Evolutionary conservation across 192 early-diverging fungal genomes (phyloP).

Genomic region (Powellomyces hirtus): DNA sequence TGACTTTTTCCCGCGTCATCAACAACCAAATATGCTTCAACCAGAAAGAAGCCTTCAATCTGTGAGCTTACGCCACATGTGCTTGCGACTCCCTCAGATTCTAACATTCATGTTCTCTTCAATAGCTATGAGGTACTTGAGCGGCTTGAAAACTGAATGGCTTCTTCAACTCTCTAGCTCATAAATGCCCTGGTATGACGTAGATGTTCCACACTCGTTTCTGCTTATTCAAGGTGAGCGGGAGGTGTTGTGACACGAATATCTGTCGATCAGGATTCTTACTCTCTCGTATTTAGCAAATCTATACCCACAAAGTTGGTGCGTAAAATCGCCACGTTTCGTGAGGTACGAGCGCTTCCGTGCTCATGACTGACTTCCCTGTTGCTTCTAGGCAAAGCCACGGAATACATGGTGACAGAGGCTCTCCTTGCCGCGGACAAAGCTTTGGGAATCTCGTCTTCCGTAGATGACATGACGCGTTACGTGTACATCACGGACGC

Average conservation of each 20-base stretch:
- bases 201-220: constrained; percentile 34
- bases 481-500: constrained; percentile 83
- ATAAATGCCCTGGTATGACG: too few relatives aligned
- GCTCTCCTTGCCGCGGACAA: constrained; percentile 80
- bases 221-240: constrained; percentile 25
- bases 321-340: too few relatives aligned
- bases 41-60: constrained; percentile 85
- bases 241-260: neutral
- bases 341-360: too few relatives aligned
- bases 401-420: constrained; percentile 89
- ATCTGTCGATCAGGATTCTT: constrained; percentile 21
- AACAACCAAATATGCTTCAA: constrained; percentile 87
- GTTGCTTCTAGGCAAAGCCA: constrained; percentile 45
- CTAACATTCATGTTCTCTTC: neutral
- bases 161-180: neutral
- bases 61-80: constrained; percentile 71
- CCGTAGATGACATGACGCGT: constrained; percentile 60
- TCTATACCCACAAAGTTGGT: constrained; percentile 83
- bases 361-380: too few relatives aligned
- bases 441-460: constrained; percentile 50
- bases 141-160: neutral
- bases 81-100: neutral
- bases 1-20: constrained; percentile 81
- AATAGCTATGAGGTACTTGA: neutral
- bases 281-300: too few relatives aligned